Base-by-base conservation (phyloP, 192 early-diverging fungal species). In the Pilaira anomala region DNA sequence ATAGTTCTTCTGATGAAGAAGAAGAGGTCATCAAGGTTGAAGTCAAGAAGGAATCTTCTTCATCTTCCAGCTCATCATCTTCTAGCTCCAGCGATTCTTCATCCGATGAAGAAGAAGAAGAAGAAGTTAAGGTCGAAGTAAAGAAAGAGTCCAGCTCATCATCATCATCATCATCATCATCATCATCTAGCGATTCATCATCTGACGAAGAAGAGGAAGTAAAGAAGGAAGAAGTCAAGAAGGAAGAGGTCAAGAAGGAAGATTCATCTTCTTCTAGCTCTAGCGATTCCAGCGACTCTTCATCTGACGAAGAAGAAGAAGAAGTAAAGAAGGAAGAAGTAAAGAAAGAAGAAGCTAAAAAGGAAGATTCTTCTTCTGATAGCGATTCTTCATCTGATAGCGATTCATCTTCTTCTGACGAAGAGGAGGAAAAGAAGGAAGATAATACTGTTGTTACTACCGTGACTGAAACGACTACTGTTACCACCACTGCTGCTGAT, bases 1-100 rank as follows among this genome's bases (percentile, higher is more conserved):
- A 73, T 56, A 72, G 69, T 42, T 74, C 72, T 22, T 74, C 78
- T 41, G 66, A 68, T 48, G 49, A 42, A 21, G 67, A 71, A 24
- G 56, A 65, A 14, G 26, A 64, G 11, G 46, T 45, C 5, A 40
- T 40, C 14, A 54, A 60, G 26, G 48, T 30, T 3, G 65, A 58
- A 36, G 48, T 46, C 26, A 59, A 67, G 48, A 59, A 58, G 55
- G 67, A 68, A 14, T 46, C 29, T 21, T 54, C 50, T 13, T 49
- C 48, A 24, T 69, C 69, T 26, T 63, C 65, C 19, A 65, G 69
- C 8, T 48, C 41, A 8, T 53, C 59, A 11, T 77, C 77, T 24
- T 59, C 55, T 45, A 66, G 62, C 39, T 40, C 33, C 22, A 68
- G 65, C 21, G 40, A 33, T 41, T 63, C 63, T 58, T 41, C 30